Evolutionary conservation across 768 basidiomycete genomes (phyloP).

Genomic region (Dentipellis fragilis): DNA sequence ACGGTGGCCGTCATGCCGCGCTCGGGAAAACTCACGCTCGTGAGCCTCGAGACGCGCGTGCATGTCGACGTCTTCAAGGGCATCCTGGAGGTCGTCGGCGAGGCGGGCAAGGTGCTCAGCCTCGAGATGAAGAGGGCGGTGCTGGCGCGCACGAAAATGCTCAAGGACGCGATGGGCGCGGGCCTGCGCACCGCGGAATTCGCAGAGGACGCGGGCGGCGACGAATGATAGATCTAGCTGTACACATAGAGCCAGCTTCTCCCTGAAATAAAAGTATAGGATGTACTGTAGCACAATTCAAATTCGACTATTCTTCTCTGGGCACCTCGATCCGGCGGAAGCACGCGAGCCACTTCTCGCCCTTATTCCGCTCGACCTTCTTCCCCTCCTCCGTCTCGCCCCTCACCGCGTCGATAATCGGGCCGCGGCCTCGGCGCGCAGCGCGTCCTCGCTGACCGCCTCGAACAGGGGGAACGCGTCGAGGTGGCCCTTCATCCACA

Average conservation of each 20-base stretch:
- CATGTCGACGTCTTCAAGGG: slow-evolving; percentile 91
- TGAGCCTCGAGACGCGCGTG: slow-evolving; percentile 90
- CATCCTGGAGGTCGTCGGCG: slow-evolving; percentile 67
- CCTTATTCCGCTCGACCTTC: slow-evolving; percentile 88
- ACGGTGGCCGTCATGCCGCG: slow-evolving; percentile 88
- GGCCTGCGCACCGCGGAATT: slow-evolving; percentile 20
- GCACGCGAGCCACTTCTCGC: slow-evolving; percentile 88
- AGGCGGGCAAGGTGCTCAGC: slow-evolving; percentile 71
- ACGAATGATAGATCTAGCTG: not conserved
- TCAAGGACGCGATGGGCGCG: slow-evolving; percentile 54
- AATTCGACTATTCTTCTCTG: not conserved
- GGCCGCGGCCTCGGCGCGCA: slow-evolving; percentile 66
- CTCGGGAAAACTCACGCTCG: slow-evolving; percentile 75
- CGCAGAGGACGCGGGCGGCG: slow-evolving; percentile 10
- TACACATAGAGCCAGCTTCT: not conserved
- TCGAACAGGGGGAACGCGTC: slow-evolving; percentile 83
- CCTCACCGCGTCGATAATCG: slow-evolving; percentile 75
- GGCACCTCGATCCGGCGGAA: slow-evolving; percentile 51
- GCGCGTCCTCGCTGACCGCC: slow-evolving; percentile 59
- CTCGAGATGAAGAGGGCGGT: slow-evolving; percentile 76
- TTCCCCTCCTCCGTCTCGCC: slow-evolving; percentile 91
- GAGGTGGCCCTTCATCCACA: slow-evolving; percentile 94
- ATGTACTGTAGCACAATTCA: not conserved
- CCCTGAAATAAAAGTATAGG: not conserved
- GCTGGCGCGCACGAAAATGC: slow-evolving; percentile 44